These are phyloP conservation scores for Aaosphaeria pasadenensis DNA, from an alignment of 2,329 filamentous ascomycete species.

Conservation along the genomic window DNA sequence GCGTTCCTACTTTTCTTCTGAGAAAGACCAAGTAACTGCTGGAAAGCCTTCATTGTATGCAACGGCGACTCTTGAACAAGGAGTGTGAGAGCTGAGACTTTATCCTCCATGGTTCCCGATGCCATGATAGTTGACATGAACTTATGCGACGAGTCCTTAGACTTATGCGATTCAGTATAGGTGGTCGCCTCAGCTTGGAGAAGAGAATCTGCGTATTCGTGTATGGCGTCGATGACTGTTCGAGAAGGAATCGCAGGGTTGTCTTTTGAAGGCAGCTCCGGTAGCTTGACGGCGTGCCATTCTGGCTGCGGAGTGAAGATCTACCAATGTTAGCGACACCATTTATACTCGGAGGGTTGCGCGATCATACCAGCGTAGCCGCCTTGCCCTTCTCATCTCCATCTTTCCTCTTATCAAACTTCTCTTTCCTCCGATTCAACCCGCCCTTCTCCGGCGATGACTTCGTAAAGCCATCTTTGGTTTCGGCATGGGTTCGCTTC, in stretches of 20 bases:
- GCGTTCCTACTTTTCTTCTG: conserved; percentile 91
- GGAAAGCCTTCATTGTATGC: conserved; percentile 86
- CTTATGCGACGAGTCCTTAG: conserved; percentile 83
- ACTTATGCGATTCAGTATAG: conserved; percentile 69
- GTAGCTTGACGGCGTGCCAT: conserved; percentile 62
- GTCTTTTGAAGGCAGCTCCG: conserved; percentile 48
- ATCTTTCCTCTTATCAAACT: conserved; percentile 29
- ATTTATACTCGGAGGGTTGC: no score
- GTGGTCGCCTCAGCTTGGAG: conserved; percentile 73
- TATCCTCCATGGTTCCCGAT: conserved; percentile 93
- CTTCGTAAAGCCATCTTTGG: conserved; percentile 39
- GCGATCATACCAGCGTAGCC: conserved; percentile 26
- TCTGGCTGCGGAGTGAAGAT: conserved; percentile 61
- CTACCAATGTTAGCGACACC: conserved; percentile 37
- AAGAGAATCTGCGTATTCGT: conserved; percentile 69
- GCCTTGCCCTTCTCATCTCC: conserved; percentile 28
- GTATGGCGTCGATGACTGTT: conserved; percentile 55
- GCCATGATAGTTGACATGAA: conserved; percentile 98
- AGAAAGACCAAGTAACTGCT: conserved; percentile 77
- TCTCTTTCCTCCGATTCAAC: conserved; percentile 20
- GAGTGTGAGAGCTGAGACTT: conserved; percentile 90
- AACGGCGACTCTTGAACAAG: conserved; percentile 94
- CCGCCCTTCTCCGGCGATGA: conserved; percentile 29
- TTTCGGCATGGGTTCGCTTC: conserved; percentile 41
- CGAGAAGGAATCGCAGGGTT: conserved; percentile 49